Percentiles rank a stretch among this genome's conserved stretches.
phyloP scores from a whole-genome alignment of 768 basidiomycete species.

The Pleurotus tuber-regium region DNA sequence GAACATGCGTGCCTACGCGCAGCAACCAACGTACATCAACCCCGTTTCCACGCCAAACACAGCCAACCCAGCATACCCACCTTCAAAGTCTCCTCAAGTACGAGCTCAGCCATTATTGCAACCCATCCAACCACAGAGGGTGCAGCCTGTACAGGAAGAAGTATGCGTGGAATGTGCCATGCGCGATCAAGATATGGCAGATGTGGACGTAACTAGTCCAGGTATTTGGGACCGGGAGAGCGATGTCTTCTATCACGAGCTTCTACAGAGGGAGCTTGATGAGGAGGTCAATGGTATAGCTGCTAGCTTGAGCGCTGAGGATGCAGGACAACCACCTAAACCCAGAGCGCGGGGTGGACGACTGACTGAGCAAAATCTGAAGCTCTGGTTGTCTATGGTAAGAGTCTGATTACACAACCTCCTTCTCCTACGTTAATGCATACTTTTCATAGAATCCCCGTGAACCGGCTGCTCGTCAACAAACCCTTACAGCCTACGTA shows the following conservation, averaged over 20 bases:
- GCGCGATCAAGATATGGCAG: conserved; percentile 98
- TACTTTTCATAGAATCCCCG: conserved; percentile 70
- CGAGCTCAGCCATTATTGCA: conserved; percentile 41
- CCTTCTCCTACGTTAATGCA: conserved; percentile 11
- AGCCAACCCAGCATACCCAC: conserved; percentile 60
- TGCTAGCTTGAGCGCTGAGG: conserved; percentile 22
- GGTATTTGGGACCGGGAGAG: conserved; percentile 93
- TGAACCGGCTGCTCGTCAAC: conserved; percentile 82
- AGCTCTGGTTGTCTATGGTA: conserved; percentile 79
- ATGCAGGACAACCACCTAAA: conserved; percentile 43
- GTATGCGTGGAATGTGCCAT: conserved; percentile 97
- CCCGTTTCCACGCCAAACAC: conserved; percentile 51
- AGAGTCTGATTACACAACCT: too few relatives aligned
- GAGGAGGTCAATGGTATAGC: conserved; percentile 55
- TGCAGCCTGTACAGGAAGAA: conserved; percentile 69
- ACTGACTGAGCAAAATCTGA: conserved; percentile 76
- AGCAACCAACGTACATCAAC: conserved; percentile 76
- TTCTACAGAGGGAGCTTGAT: conserved; percentile 68
- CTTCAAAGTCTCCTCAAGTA: conserved; percentile 33
- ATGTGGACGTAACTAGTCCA: conserved; percentile 83
- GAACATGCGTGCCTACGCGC: conserved; percentile 63
- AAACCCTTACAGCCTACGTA: conserved; percentile 80
- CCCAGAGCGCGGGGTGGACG: conserved; percentile 65
- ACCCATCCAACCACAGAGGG: conserved; percentile 29
- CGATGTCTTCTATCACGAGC: conserved; percentile 78